Evolutionary conservation across 305 asterid species (phyloP), one percentile per base, ranked within the genome.

Genomic region (Fraxinus platypoda): DNA sequence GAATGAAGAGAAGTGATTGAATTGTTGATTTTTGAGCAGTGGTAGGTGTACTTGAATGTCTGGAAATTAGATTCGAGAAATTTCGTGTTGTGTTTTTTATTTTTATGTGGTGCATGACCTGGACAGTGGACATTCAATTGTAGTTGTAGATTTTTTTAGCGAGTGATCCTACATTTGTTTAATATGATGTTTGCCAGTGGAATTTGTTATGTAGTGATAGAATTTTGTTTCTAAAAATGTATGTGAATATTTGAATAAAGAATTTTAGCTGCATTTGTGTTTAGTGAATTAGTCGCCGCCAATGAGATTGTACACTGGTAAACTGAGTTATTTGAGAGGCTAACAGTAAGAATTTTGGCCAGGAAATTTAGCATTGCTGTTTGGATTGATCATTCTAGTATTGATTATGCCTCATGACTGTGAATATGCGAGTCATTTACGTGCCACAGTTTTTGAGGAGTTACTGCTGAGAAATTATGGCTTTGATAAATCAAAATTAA

Each of bases 1-100:
- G 74, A 33, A 82, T 57, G 75, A 75, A 76, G 83, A 57, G 46
- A 28, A 46, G 85, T 71, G 81, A 54, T 78, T 85, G 81, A 62
- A 62, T 71, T 77, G 23, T 49, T 78, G 77, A 49, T 26, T 23
- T 80, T 74, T 71, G 76, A 41, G 82, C 74, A 28, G 46, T 71
- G 59, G 71, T 83, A 37, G 68, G 76, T 66, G 75, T 74, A 82
- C 26, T 78, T 83, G 84, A 85, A 83, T 86, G 85, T 85, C 88
- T 80, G 84, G 81, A 78, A 70, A 75, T 77, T 81, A 12, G 79
- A 71, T 75, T 75, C 75, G 52, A 33, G 78, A 57, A 23, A 33
- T 37, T 37, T 81, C 75, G 31, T n/a, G 11, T 35, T 70, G 85
- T 77, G 85, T 17, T 28, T 66, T 80, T 85, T 25, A 74, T 38